These are phyloP conservation scores for Ustilago trichophora DNA, from an alignment of 1,284 basidiomycete species.

Conservation along the genomic window DNA sequence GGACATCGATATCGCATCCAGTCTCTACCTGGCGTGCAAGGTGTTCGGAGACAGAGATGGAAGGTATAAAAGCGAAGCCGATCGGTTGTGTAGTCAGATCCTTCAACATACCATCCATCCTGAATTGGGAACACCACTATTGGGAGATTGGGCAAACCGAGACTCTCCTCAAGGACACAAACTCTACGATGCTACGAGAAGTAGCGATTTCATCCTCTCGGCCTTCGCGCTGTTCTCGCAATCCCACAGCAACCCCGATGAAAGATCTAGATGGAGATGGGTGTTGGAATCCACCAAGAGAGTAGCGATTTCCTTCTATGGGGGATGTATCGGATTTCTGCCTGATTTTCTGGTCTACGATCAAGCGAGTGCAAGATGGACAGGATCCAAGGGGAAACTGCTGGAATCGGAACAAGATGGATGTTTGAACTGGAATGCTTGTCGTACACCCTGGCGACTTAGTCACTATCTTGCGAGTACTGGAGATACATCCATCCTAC, in stretches of 20 bases:
- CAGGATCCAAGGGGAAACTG: conserved; percentile 38
- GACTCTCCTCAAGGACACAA: conserved; percentile 29
- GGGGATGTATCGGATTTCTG: conserved; percentile 33
- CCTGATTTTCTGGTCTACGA: conserved; percentile 55
- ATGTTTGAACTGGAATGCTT: conserved; percentile 59
- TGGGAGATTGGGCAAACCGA: conserved; percentile 59
- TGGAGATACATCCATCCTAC: conserved; percentile 49
- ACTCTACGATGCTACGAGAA: conserved; percentile 54
- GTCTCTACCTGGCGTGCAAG: conserved; percentile 47
- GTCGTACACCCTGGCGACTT: conserved; percentile 60
- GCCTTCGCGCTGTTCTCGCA: conserved; percentile 50
- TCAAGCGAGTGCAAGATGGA: conserved; percentile 17
- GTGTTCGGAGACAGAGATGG: conserved; percentile 41
- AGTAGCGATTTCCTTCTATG: conserved; percentile 28
- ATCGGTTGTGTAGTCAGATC: conserved; percentile 27
- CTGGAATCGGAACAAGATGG: conserved; percentile 58
- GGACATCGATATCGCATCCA: conserved; percentile 59
- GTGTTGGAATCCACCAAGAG: conserved; percentile 48
- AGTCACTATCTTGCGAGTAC: conserved; percentile 56
- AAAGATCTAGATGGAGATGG: conserved; percentile 44
- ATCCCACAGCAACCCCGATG: conserved; percentile 25
- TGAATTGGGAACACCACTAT: conserved; percentile 41
- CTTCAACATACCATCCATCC: conserved; percentile 50
- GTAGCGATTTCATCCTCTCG: conserved; percentile 56
- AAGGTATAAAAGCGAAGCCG: conserved; percentile 44